These are phyloP conservation scores for Brasilioporus rufonigricans DNA, from an alignment of 768 basidiomycete species.

Conservation along the genomic window DNA sequence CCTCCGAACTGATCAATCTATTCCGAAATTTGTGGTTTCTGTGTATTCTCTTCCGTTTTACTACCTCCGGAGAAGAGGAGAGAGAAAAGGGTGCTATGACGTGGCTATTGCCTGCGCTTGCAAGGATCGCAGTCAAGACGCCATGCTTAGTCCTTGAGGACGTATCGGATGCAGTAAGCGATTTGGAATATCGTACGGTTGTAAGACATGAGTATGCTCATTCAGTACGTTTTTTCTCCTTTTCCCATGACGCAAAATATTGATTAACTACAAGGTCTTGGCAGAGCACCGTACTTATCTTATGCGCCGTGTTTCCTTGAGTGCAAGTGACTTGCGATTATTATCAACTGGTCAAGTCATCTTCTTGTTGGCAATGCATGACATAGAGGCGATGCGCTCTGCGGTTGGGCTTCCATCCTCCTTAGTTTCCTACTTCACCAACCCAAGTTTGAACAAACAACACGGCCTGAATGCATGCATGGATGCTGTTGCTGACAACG, in stretches of 20 bases:
- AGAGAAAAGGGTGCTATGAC: constrained; percentile 64
- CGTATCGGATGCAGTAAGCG: constrained; percentile 79
- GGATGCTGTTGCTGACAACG: constrained; percentile 86
- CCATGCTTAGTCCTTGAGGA: constrained; percentile 82
- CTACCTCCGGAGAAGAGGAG: constrained; percentile 39
- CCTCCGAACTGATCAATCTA: constrained; percentile 61
- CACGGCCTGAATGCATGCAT: constrained; percentile 68
- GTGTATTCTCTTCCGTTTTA: constrained; percentile 83
- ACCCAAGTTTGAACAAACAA: constrained; percentile 78
- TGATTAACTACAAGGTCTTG: constrained; percentile 52
- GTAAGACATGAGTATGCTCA: constrained; percentile 82
- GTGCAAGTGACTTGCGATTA: constrained; percentile 65
- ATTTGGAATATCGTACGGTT: constrained; percentile 90
- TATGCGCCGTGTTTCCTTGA: constrained; percentile 61
- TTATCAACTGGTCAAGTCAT: constrained; percentile 82
- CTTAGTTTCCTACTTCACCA: constrained; percentile 82
- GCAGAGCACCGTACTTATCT: constrained; percentile 64
- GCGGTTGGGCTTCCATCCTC: constrained; percentile 77
- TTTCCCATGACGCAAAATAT: background rate
- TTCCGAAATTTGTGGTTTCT: constrained; percentile 97
- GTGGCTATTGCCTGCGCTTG: constrained; percentile 75
- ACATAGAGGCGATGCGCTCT: constrained; percentile 85
- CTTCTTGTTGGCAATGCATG: constrained; percentile 81
- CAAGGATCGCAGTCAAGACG: constrained; percentile 81
- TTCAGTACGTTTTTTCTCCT: constrained; percentile 48